Evolutionary conservation across 2,329 filamentous ascomycete species (phyloP).

Genomic region (Tolypocladium tropicale): DNA sequence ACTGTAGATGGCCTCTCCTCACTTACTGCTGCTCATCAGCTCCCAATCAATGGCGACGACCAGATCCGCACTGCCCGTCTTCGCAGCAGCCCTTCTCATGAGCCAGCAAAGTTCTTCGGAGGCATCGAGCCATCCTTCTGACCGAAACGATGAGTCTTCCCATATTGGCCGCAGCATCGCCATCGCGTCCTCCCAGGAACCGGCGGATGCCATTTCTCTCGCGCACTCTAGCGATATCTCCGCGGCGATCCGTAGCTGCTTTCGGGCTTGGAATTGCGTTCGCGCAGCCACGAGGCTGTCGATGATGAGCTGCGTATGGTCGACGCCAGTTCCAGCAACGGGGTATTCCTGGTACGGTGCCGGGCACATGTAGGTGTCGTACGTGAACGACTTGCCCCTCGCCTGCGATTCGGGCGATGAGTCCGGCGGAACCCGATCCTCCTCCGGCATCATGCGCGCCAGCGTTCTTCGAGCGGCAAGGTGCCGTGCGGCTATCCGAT

Average conservation of each 20-base stretch:
- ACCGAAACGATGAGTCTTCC: conserved; percentile 44
- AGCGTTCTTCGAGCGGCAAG: conserved; percentile 40
- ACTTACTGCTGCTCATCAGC: conserved; percentile 47
- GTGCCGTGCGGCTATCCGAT: conserved; percentile 49
- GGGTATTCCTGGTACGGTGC: conserved; percentile 52
- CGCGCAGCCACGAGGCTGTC: conserved; percentile 40
- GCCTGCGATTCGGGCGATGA: conserved; percentile 33
- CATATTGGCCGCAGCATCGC: conserved; percentile 46
- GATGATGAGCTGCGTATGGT: conserved; percentile 46
- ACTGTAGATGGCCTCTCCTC: not conserved
- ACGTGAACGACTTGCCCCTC: conserved; percentile 42
- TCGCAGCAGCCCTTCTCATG: conserved; percentile 45
- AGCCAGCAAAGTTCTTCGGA: conserved; percentile 52
- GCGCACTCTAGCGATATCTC: conserved; percentile 49
- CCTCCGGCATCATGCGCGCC: conserved; percentile 47
- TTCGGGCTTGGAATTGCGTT: conserved; percentile 41
- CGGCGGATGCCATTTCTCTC: conserved; percentile 39
- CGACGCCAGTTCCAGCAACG: conserved; percentile 35
- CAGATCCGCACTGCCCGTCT: conserved; percentile 41
- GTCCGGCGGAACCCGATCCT: conserved; percentile 42
- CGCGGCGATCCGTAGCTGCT: conserved; percentile 41
- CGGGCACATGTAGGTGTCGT: conserved; percentile 58
- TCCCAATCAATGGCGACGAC: conserved; percentile 57
- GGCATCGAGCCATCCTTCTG: conserved; percentile 49
- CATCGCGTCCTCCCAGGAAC: conserved; percentile 43